Percentiles rank a stretch among this genome's conserved stretches.
These are phyloP conservation scores for Fraxinus excelsior DNA, from an alignment of 257 asterid genomes.

Conservation along the genomic window DNA sequence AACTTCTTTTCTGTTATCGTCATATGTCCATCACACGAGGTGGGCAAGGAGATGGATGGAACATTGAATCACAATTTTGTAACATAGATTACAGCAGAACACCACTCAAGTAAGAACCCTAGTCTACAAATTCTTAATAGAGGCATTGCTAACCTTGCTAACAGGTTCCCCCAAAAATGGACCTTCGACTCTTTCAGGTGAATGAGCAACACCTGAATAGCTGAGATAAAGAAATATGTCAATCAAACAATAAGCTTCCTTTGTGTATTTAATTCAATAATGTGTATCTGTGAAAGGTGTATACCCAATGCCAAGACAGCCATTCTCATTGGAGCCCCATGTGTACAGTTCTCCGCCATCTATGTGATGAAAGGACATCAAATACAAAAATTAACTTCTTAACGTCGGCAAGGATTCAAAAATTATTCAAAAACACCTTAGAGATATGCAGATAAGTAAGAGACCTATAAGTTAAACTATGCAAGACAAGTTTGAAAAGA, in stretches of 20 bases:
- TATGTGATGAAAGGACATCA: conserved; percentile 29
- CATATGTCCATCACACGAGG: conserved; percentile 8
- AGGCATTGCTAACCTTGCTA: conserved; percentile 57
- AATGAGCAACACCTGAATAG: conserved; percentile 60
- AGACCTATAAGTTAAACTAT: not conserved
- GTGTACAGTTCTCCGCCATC: conserved; percentile 89
- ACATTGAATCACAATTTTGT: not conserved
- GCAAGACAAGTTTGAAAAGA: not conserved
- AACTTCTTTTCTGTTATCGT: conserved; percentile 13
- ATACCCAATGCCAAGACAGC: conserved; percentile 98
- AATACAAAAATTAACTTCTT: conserved; percentile 13
- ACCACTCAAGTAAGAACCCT: not conserved
- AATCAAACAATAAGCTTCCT: conserved; percentile 18
- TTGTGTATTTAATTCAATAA: conserved; percentile 15
- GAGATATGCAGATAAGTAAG: not conserved
- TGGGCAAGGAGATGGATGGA: not conserved
- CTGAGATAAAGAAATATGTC: conserved; percentile 45
- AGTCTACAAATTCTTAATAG: conserved; percentile 5
- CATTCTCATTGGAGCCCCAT: conserved; percentile 97
- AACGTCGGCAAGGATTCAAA: not conserved
- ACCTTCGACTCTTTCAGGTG: conserved; percentile 90
- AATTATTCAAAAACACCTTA: not conserved
- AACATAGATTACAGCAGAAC: conserved; percentile 12
- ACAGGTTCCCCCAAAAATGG: conserved; percentile 67
- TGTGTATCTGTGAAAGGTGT: conserved; percentile 8